These are phyloP conservation scores for Colletotrichum coccodes DNA, from an alignment of 2,329 filamentous ascomycete species.

Conservation along the genomic window DNA sequence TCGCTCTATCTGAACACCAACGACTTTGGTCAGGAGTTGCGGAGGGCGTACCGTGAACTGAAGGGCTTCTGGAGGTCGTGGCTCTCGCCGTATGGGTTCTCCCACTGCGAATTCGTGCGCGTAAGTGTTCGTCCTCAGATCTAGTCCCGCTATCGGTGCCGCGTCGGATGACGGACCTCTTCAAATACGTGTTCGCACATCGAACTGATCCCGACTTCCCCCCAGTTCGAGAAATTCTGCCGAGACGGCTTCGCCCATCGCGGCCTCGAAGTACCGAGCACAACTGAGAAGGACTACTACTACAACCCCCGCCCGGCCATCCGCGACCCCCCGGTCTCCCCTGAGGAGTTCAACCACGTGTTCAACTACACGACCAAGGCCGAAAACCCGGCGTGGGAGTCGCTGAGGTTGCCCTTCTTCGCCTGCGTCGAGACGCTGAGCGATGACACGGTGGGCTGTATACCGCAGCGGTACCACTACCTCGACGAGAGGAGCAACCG, in stretches of 20 bases:
- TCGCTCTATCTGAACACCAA: not conserved
- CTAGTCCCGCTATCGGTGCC: not conserved
- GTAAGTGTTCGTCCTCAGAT: not conserved
- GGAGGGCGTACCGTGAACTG: not conserved
- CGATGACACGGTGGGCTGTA: not conserved
- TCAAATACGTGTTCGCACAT: not conserved
- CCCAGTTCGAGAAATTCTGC: not conserved
- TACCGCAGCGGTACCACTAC: not conserved
- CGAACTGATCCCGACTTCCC: no score
- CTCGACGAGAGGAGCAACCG: not conserved
- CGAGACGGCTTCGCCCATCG: not conserved
- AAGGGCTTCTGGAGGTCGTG: slow-evolving; percentile 4
- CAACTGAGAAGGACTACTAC: not conserved
- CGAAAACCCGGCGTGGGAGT: not conserved
- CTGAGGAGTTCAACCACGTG: not conserved
- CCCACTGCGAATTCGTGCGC: not conserved
- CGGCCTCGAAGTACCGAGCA: not conserved
- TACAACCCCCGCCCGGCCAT: not conserved
- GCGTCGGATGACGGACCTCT: not conserved
- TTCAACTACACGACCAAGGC: not conserved
- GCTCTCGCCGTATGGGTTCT: not conserved
- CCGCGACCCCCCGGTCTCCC: not conserved
- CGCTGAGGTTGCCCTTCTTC: not conserved
- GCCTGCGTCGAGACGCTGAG: not conserved
- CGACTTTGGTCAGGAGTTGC: not conserved